These are phyloP conservation scores for Aspergillus tamarii DNA, from an alignment of 2,329 filamentous ascomycete species.

Conservation along the genomic window DNA sequence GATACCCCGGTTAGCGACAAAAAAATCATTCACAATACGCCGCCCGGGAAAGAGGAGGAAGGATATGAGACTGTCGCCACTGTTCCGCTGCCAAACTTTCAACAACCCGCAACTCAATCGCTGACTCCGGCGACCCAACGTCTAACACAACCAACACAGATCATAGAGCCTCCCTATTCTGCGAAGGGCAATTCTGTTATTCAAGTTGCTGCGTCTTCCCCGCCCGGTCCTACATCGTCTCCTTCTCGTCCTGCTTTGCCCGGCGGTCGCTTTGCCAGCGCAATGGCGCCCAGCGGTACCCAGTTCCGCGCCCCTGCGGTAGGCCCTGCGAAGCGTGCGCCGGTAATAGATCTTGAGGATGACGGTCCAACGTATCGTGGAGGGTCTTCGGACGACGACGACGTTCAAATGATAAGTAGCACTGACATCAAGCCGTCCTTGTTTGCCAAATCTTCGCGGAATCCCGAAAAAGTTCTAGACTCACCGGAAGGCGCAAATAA, in stretches of 20 bases:
- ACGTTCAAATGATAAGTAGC: slow-evolving; percentile 46
- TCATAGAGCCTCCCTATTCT: slow-evolving; percentile 51
- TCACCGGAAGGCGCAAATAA: slow-evolving; percentile 39
- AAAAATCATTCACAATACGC: slow-evolving; percentile 34
- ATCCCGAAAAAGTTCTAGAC: slow-evolving; percentile 44
- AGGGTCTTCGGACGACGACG: slow-evolving; percentile 64
- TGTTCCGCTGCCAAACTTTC: slow-evolving; percentile 41
- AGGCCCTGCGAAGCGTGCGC: slow-evolving; percentile 43
- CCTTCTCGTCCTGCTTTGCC: slow-evolving; percentile 40
- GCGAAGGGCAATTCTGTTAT: slow-evolving; percentile 52
- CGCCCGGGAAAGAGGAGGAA: slow-evolving; percentile 37
- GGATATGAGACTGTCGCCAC: slow-evolving; percentile 55
- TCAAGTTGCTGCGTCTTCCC: slow-evolving; percentile 90
- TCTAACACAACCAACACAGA: slow-evolving; percentile 65
- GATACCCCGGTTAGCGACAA: slow-evolving; percentile 45
- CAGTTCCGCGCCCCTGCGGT: slow-evolving; percentile 60
- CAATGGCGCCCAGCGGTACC: slow-evolving; percentile 78
- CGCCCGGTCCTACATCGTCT: slow-evolving; percentile 58
- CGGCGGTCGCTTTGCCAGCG: slow-evolving; percentile 56
- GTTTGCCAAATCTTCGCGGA: slow-evolving; percentile 53
- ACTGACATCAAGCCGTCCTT: slow-evolving; percentile 65
- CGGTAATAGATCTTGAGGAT: slow-evolving; percentile 55
- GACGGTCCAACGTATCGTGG: slow-evolving; percentile 62
- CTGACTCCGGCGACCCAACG: slow-evolving; percentile 52
- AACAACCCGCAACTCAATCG: slow-evolving; percentile 34